Evolutionary conservation across 805 yeast species (phyloP), one percentile per base, ranked within the genome.

Genomic region (Metschnikowia matae): DNA sequence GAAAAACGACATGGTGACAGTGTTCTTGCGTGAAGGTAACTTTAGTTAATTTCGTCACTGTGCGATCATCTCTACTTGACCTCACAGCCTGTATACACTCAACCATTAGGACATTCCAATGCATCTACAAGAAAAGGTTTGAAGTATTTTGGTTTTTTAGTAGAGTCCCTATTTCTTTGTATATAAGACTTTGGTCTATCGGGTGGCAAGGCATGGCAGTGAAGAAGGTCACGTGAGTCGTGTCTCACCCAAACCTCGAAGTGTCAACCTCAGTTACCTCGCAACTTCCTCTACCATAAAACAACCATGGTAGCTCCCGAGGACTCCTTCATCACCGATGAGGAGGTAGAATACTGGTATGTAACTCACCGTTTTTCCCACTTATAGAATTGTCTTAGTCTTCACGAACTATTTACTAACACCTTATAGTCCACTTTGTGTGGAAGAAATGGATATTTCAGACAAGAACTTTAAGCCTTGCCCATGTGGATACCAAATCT

Each of bases 401-500:
- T n/a, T 14, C 15, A 11, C 21, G 15, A 14, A 18, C 14, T 15
- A 13, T 8, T 11, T 59, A 61, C 67, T 65, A 65, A 65, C 53
- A 23, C 39, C 43, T 32, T 45, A 13, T 44, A 70, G 96, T 71
- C 99, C 99, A 50, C 80, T 94, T 55, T 94, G 99, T 74, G 92
- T 91, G 63, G 99, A 94, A 70, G 97, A 94, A 66, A 85, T 94
- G 90, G 99, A 94, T 69, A 83, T 92, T 44, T 87, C 96, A 15
- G 99, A 94, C 70, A 89, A 87, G 64, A 89, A 90, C 72, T 94
- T 94, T 77, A 89, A 87, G 68, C 99, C 99, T n/a, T 94, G 99
- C 75, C 98, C 98, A 0, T 94, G 99, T 73, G 99, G 99, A 17
- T 94, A 94, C 64, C 97, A 95, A 67, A 88, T 94, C 51, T 94